Percentiles rank a stretch among this genome's conserved stretches.
These are phyloP conservation scores for Zymoseptoria ardabiliae DNA, from an alignment of 2,329 filamentous ascomycete species.

Conservation along the genomic window DNA sequence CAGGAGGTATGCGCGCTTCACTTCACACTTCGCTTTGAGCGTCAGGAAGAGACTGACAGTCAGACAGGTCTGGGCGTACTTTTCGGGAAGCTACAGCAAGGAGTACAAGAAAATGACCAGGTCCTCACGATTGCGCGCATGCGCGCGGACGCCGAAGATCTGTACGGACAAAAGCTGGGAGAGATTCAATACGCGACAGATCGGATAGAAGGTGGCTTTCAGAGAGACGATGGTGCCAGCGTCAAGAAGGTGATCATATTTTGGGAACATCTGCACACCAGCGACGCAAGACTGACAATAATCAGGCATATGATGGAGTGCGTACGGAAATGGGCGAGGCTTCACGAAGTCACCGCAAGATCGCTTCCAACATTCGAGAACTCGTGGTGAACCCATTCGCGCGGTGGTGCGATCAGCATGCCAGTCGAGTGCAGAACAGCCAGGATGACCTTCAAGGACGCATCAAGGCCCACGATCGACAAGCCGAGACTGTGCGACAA, in stretches of 20 bases:
- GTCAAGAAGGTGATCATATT: slow-evolving; percentile 67
- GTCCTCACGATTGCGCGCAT: slow-evolving; percentile 83
- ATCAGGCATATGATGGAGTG: slow-evolving; percentile 85
- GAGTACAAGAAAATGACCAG: slow-evolving; percentile 90
- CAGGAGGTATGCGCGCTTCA: slow-evolving; percentile 58
- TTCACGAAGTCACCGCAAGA: slow-evolving; percentile 83
- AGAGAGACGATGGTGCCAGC: slow-evolving; percentile 88
- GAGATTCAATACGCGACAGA: slow-evolving; percentile 79
- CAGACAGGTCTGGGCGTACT: slow-evolving; percentile 70
- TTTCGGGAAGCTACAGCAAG: slow-evolving; percentile 94
- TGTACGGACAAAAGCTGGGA: slow-evolving; percentile 71
- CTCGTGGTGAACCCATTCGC: slow-evolving; percentile 90
- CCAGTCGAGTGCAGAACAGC: slow-evolving; percentile 80
- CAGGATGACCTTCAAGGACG: slow-evolving; percentile 88
- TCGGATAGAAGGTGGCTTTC: slow-evolving; percentile 75
- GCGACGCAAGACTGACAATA: slow-evolving; percentile 6
- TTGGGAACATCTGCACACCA: background rate
- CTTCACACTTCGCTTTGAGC: slow-evolving; percentile 1
- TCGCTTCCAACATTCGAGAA: slow-evolving; percentile 91
- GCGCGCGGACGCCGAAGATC: slow-evolving; percentile 91
- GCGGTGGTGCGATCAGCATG: slow-evolving; percentile 93
- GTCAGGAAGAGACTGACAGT: slow-evolving; percentile 5
- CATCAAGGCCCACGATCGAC: slow-evolving; percentile 88
- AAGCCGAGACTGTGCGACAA: slow-evolving; percentile 85
- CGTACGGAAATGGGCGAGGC: slow-evolving; percentile 89